Percentiles rank a stretch among this genome's conserved stretches.
Conservation (phyloP, 2,329 filamentous ascomycete genomes). For the Colletotrichum coccodes region DNA sequence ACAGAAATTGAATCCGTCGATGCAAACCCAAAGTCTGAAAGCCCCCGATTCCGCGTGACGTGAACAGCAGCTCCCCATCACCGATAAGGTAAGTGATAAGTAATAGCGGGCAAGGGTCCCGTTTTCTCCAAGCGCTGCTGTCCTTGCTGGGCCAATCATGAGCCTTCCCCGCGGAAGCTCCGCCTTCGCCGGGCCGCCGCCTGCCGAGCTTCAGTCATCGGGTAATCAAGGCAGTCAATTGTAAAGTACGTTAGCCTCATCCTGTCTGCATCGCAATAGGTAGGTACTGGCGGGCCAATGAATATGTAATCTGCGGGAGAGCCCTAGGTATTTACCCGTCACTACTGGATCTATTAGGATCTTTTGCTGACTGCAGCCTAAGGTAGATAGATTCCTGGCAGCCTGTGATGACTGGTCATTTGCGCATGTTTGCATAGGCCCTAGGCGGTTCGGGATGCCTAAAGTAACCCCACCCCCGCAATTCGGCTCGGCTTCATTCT, state of each 20-base stretch:
- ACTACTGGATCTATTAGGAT: background rate
- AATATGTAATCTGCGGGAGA: background rate
- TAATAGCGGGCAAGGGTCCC: slow-evolving; percentile 1
- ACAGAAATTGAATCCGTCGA: background rate
- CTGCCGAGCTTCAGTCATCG: slow-evolving; percentile 5
- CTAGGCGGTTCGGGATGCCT: background rate
- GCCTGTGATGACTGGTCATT: background rate
- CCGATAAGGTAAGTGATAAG: slow-evolving; percentile 12
- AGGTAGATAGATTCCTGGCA: too few species aligned
- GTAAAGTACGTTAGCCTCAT: background rate
- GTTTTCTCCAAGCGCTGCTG: background rate
- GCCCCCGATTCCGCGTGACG: background rate
- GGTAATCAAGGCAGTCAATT: background rate
- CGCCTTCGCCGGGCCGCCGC: slow-evolving; percentile 9
- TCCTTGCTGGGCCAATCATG: background rate
- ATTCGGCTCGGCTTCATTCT: slow-evolving; percentile 25
- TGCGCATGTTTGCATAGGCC: background rate
- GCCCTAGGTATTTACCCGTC: background rate
- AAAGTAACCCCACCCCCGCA: slow-evolving; percentile 30
- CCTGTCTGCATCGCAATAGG: background rate
- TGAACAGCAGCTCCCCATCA: background rate
- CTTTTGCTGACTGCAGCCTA: background rate
- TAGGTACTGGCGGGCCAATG: background rate
- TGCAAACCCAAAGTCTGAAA: slow-evolving; percentile 1
- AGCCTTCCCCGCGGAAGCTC: slow-evolving; percentile 11